These are phyloP conservation scores for Bremia lactucae DNA, from an alignment of 352 stramenopile genomes.

Conservation along the genomic window DNA sequence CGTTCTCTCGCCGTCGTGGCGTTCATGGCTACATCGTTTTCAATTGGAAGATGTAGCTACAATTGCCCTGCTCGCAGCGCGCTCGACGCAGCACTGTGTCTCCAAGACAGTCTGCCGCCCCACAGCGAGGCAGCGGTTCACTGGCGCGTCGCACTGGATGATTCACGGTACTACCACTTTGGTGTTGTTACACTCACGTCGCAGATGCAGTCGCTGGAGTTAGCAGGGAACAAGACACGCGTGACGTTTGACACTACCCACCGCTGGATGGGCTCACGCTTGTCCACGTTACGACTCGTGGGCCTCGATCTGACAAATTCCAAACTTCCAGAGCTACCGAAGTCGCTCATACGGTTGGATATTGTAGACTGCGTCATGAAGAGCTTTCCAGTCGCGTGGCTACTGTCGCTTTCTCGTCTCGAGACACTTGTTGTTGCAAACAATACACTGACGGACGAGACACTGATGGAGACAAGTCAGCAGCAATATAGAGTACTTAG, in stretches of 20 bases:
- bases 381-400: constrained; percentile 5
- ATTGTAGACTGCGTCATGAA: constrained; percentile 19
- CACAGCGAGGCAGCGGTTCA: neutral
- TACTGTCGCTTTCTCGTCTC: constrained; percentile 11
- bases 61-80: constrained; percentile 3
- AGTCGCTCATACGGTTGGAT: constrained; percentile 11
- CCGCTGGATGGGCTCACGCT: constrained; percentile 7
- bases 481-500: constrained; percentile 12
- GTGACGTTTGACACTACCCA: constrained; percentile 11
- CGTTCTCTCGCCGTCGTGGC: constrained; percentile 1
- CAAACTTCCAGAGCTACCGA: constrained; percentile 14
- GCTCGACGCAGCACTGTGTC: constrained; percentile 1
- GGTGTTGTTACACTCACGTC: constrained; percentile 1
- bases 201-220: constrained; percentile 6
- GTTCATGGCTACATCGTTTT: constrained; percentile 4
- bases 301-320: constrained; percentile 21
- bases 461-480: constrained; percentile 10
- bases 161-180: constrained; percentile 2
- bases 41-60: neutral
- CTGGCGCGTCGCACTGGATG: constrained; percentile 12
- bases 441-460: constrained; percentile 6
- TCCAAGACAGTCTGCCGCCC: neutral
- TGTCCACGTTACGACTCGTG: constrained; percentile 22
- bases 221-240: constrained; percentile 12
- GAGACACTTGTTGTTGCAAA: constrained; percentile 13